These are phyloP conservation scores for Paramecium caudatum DNA, from an alignment of 73 alveolate species.

Conservation along the genomic window DNA sequence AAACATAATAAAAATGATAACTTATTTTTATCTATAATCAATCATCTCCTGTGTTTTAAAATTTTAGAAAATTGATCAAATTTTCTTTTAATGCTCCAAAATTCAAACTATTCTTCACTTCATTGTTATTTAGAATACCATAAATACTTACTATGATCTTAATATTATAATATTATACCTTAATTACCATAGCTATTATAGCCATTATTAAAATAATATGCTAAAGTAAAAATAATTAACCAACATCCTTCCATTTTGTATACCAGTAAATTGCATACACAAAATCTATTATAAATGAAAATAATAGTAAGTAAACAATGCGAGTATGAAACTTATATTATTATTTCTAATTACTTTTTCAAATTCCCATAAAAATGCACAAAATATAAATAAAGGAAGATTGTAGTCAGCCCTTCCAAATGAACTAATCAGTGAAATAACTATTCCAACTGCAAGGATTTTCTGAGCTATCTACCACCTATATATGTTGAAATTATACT, in stretches of 20 bases:
- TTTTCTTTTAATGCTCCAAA: constrained; percentile 1
- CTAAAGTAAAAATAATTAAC: no score
- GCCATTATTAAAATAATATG: not conserved
- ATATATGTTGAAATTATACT: no score
- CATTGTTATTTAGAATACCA: not conserved
- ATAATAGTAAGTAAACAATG: constrained; percentile 8
- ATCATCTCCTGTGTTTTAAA: constrained; percentile 57
- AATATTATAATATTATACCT: not conserved
- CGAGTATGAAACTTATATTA: constrained; percentile 4
- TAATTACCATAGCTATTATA: constrained; percentile 2
- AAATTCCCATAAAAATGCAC: constrained; percentile 49
- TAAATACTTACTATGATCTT: not conserved
- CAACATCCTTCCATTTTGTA: constrained; percentile 27
- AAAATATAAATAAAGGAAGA: constrained; percentile 50
- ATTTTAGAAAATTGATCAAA: constrained; percentile 8
- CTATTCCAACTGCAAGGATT: constrained; percentile 41
- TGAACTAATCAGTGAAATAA: constrained; percentile 36
- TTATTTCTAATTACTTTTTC: not conserved
- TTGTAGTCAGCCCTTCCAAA: constrained; percentile 64
- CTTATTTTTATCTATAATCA: constrained; percentile 14
- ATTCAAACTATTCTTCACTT: not conserved
- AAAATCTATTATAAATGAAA: constrained; percentile 54
- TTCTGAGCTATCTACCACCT: constrained; percentile 35
- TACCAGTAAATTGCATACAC: constrained; percentile 49
- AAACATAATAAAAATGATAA: no score